Percentiles rank a stretch among this genome's conserved stretches.
Conservation (phyloP, 163 green algal genomes). For the Chlorella variabilis region DNA sequence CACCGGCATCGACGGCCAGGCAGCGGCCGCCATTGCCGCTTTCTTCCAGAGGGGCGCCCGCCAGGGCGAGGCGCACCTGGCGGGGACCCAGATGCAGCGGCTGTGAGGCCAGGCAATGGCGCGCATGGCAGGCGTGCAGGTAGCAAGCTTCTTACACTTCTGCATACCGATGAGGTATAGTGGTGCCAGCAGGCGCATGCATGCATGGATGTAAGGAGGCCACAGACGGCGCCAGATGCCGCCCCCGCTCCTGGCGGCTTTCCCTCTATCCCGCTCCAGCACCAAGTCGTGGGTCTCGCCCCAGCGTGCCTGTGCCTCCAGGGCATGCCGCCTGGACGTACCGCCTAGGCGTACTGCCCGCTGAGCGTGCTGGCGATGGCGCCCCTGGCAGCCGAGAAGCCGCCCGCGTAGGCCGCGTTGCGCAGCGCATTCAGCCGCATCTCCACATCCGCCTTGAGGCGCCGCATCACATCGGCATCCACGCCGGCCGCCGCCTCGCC, state of each 20-base stretch:
- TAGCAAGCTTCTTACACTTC: too few species aligned
- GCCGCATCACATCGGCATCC: slow-evolving; percentile 54
- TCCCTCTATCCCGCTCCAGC: too few species aligned
- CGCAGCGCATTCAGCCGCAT: slow-evolving; percentile 71
- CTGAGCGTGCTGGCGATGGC: slow-evolving; percentile 47
- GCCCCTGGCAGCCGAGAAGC: slow-evolving; percentile 67
- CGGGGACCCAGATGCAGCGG: background rate
- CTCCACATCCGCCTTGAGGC: slow-evolving; percentile 66
- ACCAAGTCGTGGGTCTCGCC: too few species aligned
- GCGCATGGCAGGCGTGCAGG: too few species aligned
- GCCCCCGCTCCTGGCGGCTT: too few species aligned
- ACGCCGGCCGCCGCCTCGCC: slow-evolving; percentile 34
- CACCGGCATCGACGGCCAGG: background rate
- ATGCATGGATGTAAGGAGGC: too few species aligned
- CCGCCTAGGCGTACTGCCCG: slow-evolving; percentile 9
- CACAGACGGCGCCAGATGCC: too few species aligned
- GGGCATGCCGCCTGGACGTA: too few species aligned
- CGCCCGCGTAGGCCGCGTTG: slow-evolving; percentile 70
- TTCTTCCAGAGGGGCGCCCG: slow-evolving; percentile 3
- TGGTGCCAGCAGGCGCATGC: too few species aligned
- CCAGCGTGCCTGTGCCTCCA: too few species aligned
- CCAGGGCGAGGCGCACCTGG: background rate
- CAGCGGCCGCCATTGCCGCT: background rate
- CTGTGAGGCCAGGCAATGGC: too few species aligned
- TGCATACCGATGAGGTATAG: too few species aligned